A percentile compares a stretch with the other conserved stretches of the same genome.
phyloP scores from a whole-genome alignment of 1,284 basidiomycete genomes.

The Trichosporon inkin region DNA sequence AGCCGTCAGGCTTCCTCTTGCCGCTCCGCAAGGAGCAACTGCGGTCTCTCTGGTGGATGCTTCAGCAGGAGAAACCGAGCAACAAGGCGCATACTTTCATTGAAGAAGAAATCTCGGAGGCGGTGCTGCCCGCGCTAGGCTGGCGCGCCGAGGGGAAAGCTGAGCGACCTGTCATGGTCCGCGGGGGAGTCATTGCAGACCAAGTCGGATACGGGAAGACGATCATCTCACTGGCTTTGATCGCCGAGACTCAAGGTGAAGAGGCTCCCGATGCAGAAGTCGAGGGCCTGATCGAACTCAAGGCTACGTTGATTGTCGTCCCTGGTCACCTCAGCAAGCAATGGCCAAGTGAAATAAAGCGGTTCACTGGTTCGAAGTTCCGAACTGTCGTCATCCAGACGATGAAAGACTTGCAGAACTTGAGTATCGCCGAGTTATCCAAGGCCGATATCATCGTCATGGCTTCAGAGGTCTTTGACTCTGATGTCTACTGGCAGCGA shows the following conservation, averaged over 20 bases:
- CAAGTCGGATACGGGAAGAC: constrained; percentile 97
- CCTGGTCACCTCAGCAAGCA: constrained; percentile 85
- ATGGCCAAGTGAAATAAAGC: constrained; percentile 80
- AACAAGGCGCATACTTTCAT: constrained; percentile 64
- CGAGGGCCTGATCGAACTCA: constrained; percentile 59
- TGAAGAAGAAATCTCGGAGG: constrained; percentile 92
- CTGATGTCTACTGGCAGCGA: constrained; percentile 62
- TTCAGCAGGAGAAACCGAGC: constrained; percentile 66
- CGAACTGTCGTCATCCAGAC: constrained; percentile 58
- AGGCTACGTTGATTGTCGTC: constrained; percentile 79
- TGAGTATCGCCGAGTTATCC: constrained; percentile 70
- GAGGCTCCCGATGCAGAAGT: constrained; percentile 50
- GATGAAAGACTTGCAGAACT: constrained; percentile 66
- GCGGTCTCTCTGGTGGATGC: constrained; percentile 90
- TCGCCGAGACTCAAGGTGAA: constrained; percentile 59
- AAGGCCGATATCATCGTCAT: constrained; percentile 84
- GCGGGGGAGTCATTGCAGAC: constrained; percentile 90
- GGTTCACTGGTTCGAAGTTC: constrained; percentile 66
- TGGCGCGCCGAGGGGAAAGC: constrained; percentile 93
- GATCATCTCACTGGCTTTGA: constrained; percentile 84
- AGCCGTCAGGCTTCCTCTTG: constrained; percentile 70
- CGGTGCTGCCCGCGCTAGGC: constrained; percentile 73
- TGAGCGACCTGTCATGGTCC: constrained; percentile 66
- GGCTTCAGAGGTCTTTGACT: constrained; percentile 79
- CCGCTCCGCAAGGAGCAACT: constrained; percentile 77